phyloP scores from a whole-genome alignment of 1,284 basidiomycete genomes.

The Heterobasidion annosum region DNA sequence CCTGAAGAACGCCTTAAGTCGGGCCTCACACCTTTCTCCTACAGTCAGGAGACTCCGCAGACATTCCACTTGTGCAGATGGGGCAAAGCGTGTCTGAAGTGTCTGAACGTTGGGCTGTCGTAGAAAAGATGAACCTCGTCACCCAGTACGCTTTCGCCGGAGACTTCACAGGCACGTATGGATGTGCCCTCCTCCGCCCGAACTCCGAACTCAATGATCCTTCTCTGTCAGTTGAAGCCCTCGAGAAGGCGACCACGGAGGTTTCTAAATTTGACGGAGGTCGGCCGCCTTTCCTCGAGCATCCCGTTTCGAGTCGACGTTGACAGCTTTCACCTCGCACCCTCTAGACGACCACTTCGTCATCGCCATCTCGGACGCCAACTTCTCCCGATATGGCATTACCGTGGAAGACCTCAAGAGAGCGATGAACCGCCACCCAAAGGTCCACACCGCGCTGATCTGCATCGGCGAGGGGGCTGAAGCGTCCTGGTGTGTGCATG shows the following conservation, averaged over 20 bases:
- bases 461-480: constrained; percentile 66
- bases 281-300: constrained; percentile 11
- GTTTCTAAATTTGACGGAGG: constrained; percentile 56
- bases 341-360: constrained; percentile 57
- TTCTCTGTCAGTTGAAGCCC: constrained; percentile 42
- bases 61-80: constrained; percentile 41
- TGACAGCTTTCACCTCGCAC: background rate
- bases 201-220: constrained; percentile 2
- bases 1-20: background rate
- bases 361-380: constrained; percentile 60
- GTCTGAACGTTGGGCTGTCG: constrained; percentile 52
- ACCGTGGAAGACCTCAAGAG: constrained; percentile 47
- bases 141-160: constrained; percentile 62
- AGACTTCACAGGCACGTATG: constrained; percentile 44
- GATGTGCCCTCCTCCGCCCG: background rate
- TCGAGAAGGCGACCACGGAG: constrained; percentile 49
- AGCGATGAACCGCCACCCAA: constrained; percentile 51
- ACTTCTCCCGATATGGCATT: constrained; percentile 55
- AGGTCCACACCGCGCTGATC: constrained; percentile 56
- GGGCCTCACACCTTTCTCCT: background rate
- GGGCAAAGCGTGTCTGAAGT: constrained; percentile 39
- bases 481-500: constrained; percentile 39
- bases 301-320: background rate
- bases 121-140: constrained; percentile 59
- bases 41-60: constrained; percentile 55